Conservation (phyloP, 2,329 filamentous ascomycete species). For the Endothia cerciana region DNA sequence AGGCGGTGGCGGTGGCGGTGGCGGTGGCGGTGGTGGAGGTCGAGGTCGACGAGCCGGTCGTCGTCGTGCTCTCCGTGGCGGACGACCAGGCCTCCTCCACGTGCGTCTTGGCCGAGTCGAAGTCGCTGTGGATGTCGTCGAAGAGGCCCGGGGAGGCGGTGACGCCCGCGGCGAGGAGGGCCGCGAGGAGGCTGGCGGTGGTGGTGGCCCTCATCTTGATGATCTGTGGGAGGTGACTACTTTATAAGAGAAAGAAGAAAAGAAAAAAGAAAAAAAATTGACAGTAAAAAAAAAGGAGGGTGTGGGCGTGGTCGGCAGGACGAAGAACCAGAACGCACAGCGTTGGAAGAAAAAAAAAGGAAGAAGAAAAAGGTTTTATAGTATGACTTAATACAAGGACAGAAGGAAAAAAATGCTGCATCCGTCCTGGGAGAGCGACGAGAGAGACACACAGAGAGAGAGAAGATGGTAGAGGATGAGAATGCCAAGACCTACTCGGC, state of each 20-base stretch:
- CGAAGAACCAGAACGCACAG: conserved; percentile 5
- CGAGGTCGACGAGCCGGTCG: neutral
- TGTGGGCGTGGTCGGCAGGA: neutral
- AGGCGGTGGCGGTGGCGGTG: conserved; percentile 6
- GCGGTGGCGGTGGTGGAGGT: neutral
- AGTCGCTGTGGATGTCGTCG: conserved; percentile 14
- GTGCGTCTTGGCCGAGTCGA: conserved; percentile 2
- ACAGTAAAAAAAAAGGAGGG: no score
- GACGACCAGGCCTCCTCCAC: conserved; percentile 11
- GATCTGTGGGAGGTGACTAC: neutral
- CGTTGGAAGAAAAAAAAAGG: neutral
- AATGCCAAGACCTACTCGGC: conserved; percentile 7
- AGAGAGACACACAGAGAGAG: neutral
- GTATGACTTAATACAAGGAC: neutral
- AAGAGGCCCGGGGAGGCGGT: conserved; percentile 11
- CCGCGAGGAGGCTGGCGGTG: conserved; percentile 1
- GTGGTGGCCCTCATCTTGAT: conserved; percentile 6
- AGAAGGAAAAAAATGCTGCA: neutral
- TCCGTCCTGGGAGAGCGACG: conserved; percentile 8
- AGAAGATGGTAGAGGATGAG: neutral
- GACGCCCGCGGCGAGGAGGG: conserved; percentile 4
- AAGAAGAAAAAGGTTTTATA: neutral
- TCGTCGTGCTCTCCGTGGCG: neutral
- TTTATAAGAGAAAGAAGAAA: no score
- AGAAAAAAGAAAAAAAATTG: no score